These are phyloP conservation scores for Hymenochaete sp. DNA, from an alignment of 1,284 basidiomycete genomes.

Conservation along the genomic window DNA sequence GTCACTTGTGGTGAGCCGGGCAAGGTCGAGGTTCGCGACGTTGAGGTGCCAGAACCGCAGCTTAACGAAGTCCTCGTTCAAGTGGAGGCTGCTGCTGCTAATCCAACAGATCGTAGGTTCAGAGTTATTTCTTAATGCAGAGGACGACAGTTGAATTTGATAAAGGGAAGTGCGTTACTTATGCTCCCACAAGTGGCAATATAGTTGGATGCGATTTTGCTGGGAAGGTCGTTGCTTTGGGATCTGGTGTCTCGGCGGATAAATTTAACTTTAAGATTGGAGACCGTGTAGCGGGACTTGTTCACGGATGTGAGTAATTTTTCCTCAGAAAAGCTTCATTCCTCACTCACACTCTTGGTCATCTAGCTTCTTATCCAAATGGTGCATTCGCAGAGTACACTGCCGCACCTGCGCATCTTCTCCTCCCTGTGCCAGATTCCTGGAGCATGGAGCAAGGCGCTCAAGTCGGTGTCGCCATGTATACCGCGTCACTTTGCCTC, in stretches of 20 bases:
- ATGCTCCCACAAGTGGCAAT: slow-evolving; percentile 1
- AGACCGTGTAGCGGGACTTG: slow-evolving; percentile 36
- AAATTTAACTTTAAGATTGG: slow-evolving; percentile 29
- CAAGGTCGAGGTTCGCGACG: slow-evolving; percentile 21
- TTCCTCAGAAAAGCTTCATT: neutral
- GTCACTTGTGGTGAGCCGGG: slow-evolving; percentile 22
- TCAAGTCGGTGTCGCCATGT: slow-evolving; percentile 21
- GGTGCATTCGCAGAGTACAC: slow-evolving; percentile 17
- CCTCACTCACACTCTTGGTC: slow-evolving; percentile 16
- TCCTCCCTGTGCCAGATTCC: slow-evolving; percentile 26
- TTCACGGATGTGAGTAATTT: slow-evolving; percentile 30
- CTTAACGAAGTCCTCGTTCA: slow-evolving; percentile 27
- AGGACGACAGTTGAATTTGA: neutral
- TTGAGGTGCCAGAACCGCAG: slow-evolving; percentile 22
- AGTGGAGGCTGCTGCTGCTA: slow-evolving; percentile 26
- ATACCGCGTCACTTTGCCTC: slow-evolving; percentile 22
- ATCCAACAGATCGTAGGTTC: slow-evolving; percentile 27
- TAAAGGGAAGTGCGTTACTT: slow-evolving; percentile 4
- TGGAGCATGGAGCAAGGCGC: slow-evolving; percentile 26
- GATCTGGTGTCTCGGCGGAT: slow-evolving; percentile 24
- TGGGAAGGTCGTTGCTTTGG: slow-evolving; percentile 34
- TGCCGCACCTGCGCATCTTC: slow-evolving; percentile 22
- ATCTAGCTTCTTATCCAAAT: slow-evolving; percentile 2
- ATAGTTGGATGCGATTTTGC: slow-evolving; percentile 37
- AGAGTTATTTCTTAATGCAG: neutral